Evolutionary conservation across 805 yeast species (phyloP).

Genomic region (Hemisphaericaspora nanyangensis): DNA sequence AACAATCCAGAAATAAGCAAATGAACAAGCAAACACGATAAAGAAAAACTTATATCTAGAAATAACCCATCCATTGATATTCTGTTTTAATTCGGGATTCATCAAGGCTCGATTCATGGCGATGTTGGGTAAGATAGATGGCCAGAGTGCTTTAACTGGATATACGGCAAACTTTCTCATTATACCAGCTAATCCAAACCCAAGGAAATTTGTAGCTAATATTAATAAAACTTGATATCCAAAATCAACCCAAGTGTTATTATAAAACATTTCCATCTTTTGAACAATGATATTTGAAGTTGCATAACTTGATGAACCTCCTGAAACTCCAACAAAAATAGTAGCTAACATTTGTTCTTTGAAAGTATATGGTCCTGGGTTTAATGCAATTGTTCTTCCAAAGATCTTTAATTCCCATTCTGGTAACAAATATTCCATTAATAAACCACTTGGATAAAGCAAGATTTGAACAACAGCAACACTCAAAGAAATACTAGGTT

Average conservation of each 20-base stretch:
- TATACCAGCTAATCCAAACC: constrained; percentile 28
- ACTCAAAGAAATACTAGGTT: constrained; percentile 42
- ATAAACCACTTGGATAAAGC: constrained; percentile 41
- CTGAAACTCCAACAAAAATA: constrained; percentile 33
- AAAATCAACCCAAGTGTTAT: constrained; percentile 20
- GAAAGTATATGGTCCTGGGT: constrained; percentile 54
- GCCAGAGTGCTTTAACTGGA: constrained; percentile 25
- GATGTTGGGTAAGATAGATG: constrained; percentile 22
- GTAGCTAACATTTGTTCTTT: constrained; percentile 69
- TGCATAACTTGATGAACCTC: constrained; percentile 20
- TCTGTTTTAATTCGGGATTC: constrained; percentile 19
- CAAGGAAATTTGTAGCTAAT: constrained; percentile 21
- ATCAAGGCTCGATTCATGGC: constrained; percentile 28
- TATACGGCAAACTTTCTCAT: constrained; percentile 23
- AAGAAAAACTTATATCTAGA: constrained; percentile 21
- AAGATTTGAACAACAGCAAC: constrained; percentile 44
- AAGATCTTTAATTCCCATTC: constrained; percentile 22
- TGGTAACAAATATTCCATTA: constrained; percentile 32
- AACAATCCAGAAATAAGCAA: constrained; percentile 45
- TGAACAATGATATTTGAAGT: constrained; percentile 21
- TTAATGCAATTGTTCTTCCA: constrained; percentile 26
- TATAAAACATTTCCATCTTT: constrained; percentile 19
- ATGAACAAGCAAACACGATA: constrained; percentile 21
- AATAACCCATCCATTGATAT: constrained; percentile 28
- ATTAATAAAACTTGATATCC: constrained; percentile 23